Conservation (phyloP, 1,284 basidiomycete genomes). For the Melanopsichium pennsylvanicum region DNA sequence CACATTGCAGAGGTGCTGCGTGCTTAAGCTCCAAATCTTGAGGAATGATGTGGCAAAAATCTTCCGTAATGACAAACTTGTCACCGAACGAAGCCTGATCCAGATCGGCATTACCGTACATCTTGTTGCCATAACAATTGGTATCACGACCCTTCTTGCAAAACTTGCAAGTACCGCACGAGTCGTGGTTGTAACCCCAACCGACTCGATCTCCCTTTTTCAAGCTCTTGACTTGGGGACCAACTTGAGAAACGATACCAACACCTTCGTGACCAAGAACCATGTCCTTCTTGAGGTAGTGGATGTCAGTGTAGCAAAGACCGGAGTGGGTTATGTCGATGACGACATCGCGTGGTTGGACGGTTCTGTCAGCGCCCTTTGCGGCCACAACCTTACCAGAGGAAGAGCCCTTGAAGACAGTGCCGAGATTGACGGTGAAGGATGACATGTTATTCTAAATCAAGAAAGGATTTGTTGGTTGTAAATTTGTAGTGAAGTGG, state of each 20-base stretch:
- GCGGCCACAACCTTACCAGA: conserved; percentile 57
- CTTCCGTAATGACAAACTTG: conserved; percentile 54
- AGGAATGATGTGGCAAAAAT: conserved; percentile 59
- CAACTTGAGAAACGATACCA: conserved; percentile 59
- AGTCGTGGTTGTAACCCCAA: conserved; percentile 61
- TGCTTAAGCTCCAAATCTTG: conserved; percentile 51
- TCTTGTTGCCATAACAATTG: conserved; percentile 51
- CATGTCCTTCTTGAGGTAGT: conserved; percentile 54
- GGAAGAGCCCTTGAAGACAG: conserved; percentile 55
- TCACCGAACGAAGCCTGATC: conserved; percentile 61
- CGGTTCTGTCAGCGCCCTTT: conserved; percentile 29
- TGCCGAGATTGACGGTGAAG: conserved; percentile 51
- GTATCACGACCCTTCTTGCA: conserved; percentile 57
- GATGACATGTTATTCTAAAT: conserved; percentile 7
- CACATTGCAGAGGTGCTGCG: conserved; percentile 56
- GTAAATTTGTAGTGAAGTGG: neutral
- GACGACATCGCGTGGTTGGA: conserved; percentile 51
- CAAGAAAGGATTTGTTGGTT: neutral
- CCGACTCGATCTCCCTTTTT: conserved; percentile 61
- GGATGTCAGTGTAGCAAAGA: conserved; percentile 60
- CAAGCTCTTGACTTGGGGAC: conserved; percentile 44
- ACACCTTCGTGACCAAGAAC: conserved; percentile 62
- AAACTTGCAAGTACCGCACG: conserved; percentile 56
- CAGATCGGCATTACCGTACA: conserved; percentile 52
- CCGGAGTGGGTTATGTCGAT: conserved; percentile 62